Evolutionary conservation across 768 basidiomycete genomes (phyloP), one percentile per base, ranked within the genome.

Genomic region (Leucogyrophana mollusca): DNA sequence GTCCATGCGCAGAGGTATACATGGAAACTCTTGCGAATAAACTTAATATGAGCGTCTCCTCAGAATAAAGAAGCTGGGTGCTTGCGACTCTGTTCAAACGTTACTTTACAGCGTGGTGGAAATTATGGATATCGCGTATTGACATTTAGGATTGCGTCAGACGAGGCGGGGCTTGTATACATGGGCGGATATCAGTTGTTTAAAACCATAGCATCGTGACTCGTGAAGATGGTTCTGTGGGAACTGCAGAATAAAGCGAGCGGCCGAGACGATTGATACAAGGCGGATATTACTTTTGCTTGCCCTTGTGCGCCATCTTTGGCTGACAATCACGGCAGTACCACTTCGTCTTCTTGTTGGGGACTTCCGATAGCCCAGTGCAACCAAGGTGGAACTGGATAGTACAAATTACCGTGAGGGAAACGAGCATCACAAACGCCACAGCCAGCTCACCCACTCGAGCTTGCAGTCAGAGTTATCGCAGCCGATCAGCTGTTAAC

Each of bases 11-110:
- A 90, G 90, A 90, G 61, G 77, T 90, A 2, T 92, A 89, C 56
- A 90, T 91, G 89, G 89, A 90, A 63, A 90, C 85, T 0, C 69
- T 91, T 21, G 86, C 88, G 3, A 87, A 87, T 64, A 87, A 88
- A 55, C 72, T 92, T 35, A 87, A 85, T 43, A 74, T 88, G 76
- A 70, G 61, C 42, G 73, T 73, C 32, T 47, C 54, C 24, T 57
- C 63, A 2, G 61, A 59, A 16, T 62, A 57, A 45, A 11, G 10
- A n/a, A n/a, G n/a, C n/a, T n/a, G n/a, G n/a, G n/a, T n/a, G n/a
- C n/a, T n/a, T n/a, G n/a, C n/a, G n/a, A n/a, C n/a, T n/a, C n/a
- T n/a, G n/a, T n/a, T n/a, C n/a, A n/a, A n/a, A n/a, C n/a, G n/a
- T n/a, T n/a, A n/a, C n/a, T n/a, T n/a, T n/a, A n/a, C n/a, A n/a